Base-by-base conservation (phyloP, 1,139 yeast genomes). In the Maudiozyma humilis region DNA sequence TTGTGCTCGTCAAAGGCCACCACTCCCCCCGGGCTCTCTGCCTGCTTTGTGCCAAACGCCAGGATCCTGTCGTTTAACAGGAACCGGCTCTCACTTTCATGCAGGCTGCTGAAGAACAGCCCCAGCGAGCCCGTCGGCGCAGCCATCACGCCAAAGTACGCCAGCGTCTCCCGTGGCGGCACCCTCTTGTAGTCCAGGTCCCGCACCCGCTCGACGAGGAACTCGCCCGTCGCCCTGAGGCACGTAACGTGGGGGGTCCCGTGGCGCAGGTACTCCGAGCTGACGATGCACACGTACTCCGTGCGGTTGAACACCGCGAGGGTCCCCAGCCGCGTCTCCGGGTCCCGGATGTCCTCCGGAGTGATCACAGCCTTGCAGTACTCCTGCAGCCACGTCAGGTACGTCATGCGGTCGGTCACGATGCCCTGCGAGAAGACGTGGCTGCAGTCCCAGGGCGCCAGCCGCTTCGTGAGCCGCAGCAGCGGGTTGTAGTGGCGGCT, bases 251-350 rank as follows among this genome's bases (percentile, higher is more conserved):
- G 36, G 3, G n/a, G 17, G 3, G 13, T n/a, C 4, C 16, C 13
- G 10, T 23, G 27, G 27, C 27, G 27, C 27, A 23, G 27, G 27
- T 23, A 23, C 27, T 23, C 27, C 7, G 36, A 18, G 19, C 44
- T 41, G 2, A 37, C 23, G 6, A 41, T 34, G 20, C 47, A 44
- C 1, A 35, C 38, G 12, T 41, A n/a, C 3, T 16, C 19, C 18
- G 16, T 15, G n/a, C 15, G 29, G n/a, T 34, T 32, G 5, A 14
- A 4, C 3, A 17, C 20, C 10, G 17, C 13, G 36, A 41, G 36
- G 8, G 15, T 36, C 4, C 43, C 43, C 20, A 41, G 13, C 6
- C n/a, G 4, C 5, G 15, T 25, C 5, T 13, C 14, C n/a, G n/a
- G n/a, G n/a, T 34, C 13, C 13, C 12, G 3, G 10, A 18, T 19